Base-by-base conservation (phyloP, 1,139 yeast species). In the Saccharomycopsis hybrid region DNA sequence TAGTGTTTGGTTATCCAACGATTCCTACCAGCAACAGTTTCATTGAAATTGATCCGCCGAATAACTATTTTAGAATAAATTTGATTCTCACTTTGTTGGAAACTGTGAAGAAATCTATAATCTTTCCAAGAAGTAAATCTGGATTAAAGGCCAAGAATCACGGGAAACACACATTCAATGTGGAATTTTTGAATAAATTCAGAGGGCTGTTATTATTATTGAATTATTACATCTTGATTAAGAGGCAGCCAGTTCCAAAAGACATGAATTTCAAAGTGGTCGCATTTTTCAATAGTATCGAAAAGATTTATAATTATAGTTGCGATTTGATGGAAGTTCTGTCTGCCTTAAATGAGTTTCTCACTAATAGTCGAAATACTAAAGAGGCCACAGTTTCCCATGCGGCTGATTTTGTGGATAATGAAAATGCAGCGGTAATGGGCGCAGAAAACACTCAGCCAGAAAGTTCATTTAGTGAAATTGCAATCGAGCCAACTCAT, bases 201-300 rank as follows among this genome's bases (percentile, higher is more conserved):
- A 43, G 40, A 25, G 25, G 13, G 5, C 18, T 13, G 4, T 59
- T 84, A 56, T 72, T 74, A 24, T 83, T 80, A 58, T 81, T 88
- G 55, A 95, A 88, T 59, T 88, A 78, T 61, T 89, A 87, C 60
- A 65, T 78, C n/a, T 77, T 73, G 61, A 76, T 85, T 46, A 89
- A 89, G 60, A 65, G 65, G 7, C 73, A 69, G 45, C 86, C 87
- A 1, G 51, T 86, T 35, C 90, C 96, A 0, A 69, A 76, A 57
- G 95, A 86, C 45, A 66, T 78, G 3, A 76, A 76, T 49, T 80
- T 80, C 58, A 73, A 70, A 44, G 60, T 85, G n/a, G 64, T 63
- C 32, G 75, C 72, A 46, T 67, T 76, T 35, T 76, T 76, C 55
- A 65, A 63, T 1, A 52, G 57, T 27, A 53, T 67, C 5, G 60